phyloP scores from a whole-genome alignment of 1,284 basidiomycete genomes.

The Malassezia yamatoensis region DNA sequence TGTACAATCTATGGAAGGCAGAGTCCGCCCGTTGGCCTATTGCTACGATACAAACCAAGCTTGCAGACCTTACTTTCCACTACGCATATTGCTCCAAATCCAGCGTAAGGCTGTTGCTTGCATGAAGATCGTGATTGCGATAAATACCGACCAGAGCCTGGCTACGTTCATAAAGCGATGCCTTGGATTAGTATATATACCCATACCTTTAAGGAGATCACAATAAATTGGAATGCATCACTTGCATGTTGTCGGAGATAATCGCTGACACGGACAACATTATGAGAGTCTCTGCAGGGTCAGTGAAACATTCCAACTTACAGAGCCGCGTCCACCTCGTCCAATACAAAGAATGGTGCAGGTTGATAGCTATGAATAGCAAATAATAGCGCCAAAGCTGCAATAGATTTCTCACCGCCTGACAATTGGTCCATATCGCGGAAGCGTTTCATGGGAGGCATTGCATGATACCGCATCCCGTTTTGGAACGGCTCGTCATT shows the following conservation, averaged over 20 bases:
- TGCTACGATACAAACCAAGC: too few species aligned
- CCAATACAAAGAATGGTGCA: slow-evolving; percentile 94
- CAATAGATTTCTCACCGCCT: slow-evolving; percentile 96
- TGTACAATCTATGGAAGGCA: not conserved
- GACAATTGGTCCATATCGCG: slow-evolving; percentile 97
- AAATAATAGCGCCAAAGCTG: slow-evolving; percentile 85
- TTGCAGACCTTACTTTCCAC: too few species aligned
- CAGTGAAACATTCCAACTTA: slow-evolving; percentile 50
- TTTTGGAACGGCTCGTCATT: slow-evolving; percentile 92
- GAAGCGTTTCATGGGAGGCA: slow-evolving; percentile 94
- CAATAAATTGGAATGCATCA: slow-evolving; percentile 81
- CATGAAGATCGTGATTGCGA: slow-evolving; percentile 83
- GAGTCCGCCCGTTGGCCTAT: too few species aligned
- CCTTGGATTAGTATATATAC: slow-evolving; percentile 6
- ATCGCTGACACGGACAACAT: slow-evolving; percentile 42
- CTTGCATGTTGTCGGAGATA: slow-evolving; percentile 44
- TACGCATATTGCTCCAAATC: slow-evolving; percentile 56
- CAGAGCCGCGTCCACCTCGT: slow-evolving; percentile 93
- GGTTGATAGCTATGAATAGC: slow-evolving; percentile 90
- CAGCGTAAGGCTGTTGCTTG: slow-evolving; percentile 73
- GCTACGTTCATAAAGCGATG: slow-evolving; percentile 69
- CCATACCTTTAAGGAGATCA: slow-evolving; percentile 73
- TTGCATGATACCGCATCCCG: slow-evolving; percentile 95
- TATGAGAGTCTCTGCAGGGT: slow-evolving; percentile 32
- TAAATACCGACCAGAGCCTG: slow-evolving; percentile 87